These are phyloP conservation scores for Knufia fluminis DNA, from an alignment of 2,329 filamentous ascomycete genomes.

Conservation along the genomic window DNA sequence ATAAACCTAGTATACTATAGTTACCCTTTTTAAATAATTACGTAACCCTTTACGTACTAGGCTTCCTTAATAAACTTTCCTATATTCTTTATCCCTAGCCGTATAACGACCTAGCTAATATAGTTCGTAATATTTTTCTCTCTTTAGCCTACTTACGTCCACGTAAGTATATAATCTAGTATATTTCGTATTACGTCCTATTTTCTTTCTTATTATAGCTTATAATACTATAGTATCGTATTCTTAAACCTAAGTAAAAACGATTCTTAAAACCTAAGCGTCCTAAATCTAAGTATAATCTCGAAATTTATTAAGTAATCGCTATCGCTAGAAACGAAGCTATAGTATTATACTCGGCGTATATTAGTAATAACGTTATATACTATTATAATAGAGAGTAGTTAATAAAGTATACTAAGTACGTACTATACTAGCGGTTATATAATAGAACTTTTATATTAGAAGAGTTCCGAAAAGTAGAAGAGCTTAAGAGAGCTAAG, in stretches of 20 bases:
- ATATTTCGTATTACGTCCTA: not conserved
- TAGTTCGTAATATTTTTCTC: not conserved
- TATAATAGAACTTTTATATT: constrained; percentile 6
- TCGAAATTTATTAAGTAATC: constrained; percentile 2
- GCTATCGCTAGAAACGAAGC: not conserved
- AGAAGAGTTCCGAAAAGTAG: constrained; percentile 5
- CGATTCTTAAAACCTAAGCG: too few relatives aligned
- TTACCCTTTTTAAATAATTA: too few relatives aligned
- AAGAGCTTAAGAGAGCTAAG: not conserved
- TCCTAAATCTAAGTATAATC: not conserved
- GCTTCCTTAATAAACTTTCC: too few relatives aligned
- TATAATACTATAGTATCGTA: not conserved
- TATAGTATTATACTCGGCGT: not conserved
- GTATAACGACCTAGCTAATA: not conserved
- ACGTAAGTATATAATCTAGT: constrained; percentile 3
- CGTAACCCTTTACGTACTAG: too few relatives aligned
- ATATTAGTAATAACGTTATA: not conserved
- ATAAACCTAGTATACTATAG: too few relatives aligned
- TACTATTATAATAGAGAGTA: constrained; percentile 6
- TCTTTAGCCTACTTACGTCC: constrained; percentile 1
- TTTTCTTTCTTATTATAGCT: constrained; percentile 6
- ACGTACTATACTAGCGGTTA: not conserved
- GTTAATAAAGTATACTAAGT: not conserved
- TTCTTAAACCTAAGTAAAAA: not conserved
- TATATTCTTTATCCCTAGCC: not conserved